Evolutionary conservation across 2,329 filamentous ascomycete species (phyloP), one percentile per base, ranked within the genome.

Genomic region (Colletotrichum sp.): DNA sequence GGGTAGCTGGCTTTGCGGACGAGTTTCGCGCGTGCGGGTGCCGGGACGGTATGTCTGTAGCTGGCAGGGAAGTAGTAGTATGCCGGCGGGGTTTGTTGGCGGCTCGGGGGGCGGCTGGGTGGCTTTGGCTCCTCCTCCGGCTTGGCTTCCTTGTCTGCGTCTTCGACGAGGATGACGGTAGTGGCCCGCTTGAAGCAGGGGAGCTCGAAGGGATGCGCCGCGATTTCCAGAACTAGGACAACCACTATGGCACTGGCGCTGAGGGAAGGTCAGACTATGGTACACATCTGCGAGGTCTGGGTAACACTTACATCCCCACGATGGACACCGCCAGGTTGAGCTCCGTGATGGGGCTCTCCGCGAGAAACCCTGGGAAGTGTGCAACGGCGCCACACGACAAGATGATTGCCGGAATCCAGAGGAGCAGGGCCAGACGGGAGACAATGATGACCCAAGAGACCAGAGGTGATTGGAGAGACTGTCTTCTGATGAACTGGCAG

Each of bases 401-500:
- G 8, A 84, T 77, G 8, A 81, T 67, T 0, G 82, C 78, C 1
- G 80, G 77, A 0, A 78, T 64, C 84, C 84, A 85, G 10, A 82
- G 71, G 1, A 80, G 76, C 2, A 79, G 62, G 1, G 79, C 80
- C 18, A 83, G 78, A 1, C 82, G 79, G 1, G 81, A 80, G 6
- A 82, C 68, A 28, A 84, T 79, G 59, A 81, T 75, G 36, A 80
- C 78, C 72, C 79, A 81, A 9, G 83, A 81, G 44, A 85, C 82
- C 9, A 85, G 78, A 8, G 81, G 81, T 21, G 82, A 79, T n/a
- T 81, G 80, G 15, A 80, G 76, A 4, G 79, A 71, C 10, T 80
- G 80, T 3, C 74, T 68, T 16, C 79, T 79, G 30, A 78, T 68
- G 52, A 81, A 78, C 10, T 76, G 66, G 36, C 79, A 77, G 12